These are phyloP conservation scores for Geotrichum citri-aurantii DNA, from an alignment of 1,139 yeast genomes.

Conservation along the genomic window DNA sequence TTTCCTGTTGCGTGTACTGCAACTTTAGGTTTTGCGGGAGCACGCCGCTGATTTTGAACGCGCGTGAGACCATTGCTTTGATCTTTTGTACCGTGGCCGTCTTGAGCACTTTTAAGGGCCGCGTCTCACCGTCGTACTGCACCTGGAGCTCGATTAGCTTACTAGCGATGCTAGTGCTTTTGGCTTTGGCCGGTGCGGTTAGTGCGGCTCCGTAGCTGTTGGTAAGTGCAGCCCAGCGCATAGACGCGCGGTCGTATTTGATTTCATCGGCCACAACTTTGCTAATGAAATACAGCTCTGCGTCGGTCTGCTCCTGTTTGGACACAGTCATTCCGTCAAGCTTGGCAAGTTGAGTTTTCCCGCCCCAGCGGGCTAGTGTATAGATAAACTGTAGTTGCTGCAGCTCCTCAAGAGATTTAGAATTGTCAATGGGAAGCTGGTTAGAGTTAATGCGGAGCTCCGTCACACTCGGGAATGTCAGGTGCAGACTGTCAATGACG, in stretches of 20 bases:
- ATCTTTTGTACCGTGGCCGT: slow-evolving; percentile 25
- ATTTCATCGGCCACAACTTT: slow-evolving; percentile 40
- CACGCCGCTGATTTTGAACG: slow-evolving; percentile 11
- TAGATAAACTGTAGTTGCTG: slow-evolving; percentile 35
- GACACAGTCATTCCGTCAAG: slow-evolving; percentile 55
- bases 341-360: slow-evolving; percentile 30
- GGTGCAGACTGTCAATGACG: slow-evolving; percentile 42
- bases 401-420: slow-evolving; percentile 30
- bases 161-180: slow-evolving; percentile 19
- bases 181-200: slow-evolving; percentile 2
- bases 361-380: slow-evolving; percentile 47
- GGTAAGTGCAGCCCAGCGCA: slow-evolving; percentile 34
- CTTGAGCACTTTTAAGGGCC: slow-evolving; percentile 21
- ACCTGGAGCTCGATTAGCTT: slow-evolving; percentile 21
- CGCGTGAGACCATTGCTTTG: slow-evolving; percentile 22
- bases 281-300: slow-evolving; percentile 62
- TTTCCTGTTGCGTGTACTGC: slow-evolving; percentile 1
- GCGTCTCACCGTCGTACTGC: slow-evolving; percentile 15
- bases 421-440: slow-evolving; percentile 40
- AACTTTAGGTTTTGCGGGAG: slow-evolving; percentile 8
- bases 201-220: slow-evolving; percentile 31
- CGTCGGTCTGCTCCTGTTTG: slow-evolving; percentile 48
- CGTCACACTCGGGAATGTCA: slow-evolving; percentile 38
- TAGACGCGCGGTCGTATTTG: slow-evolving; percentile 29
- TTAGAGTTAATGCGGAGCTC: slow-evolving; percentile 49